Evolutionary conservation across 2,329 filamentous ascomycete genomes (phyloP), one percentile per base, ranked within the genome.

Genomic region (Magnaporthiopsis incrustans): DNA sequence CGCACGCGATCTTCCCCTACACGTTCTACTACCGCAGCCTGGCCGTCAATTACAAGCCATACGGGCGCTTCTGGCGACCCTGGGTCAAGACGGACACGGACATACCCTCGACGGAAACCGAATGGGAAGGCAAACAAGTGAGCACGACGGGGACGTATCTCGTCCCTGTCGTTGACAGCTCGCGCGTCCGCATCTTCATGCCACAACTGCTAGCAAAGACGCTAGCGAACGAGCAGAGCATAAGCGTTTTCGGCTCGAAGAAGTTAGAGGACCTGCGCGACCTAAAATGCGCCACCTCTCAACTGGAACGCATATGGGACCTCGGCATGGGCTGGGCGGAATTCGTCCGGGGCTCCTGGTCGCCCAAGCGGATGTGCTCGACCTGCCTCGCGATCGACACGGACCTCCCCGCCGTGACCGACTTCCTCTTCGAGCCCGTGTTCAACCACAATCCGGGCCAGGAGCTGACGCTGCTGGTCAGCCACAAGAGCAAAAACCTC

Each of bases 11-110:
- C 59, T 14, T 15, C 59, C 5, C 59, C 59, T 44, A 27, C 33
- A 30, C 22, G 7, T 35, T 60, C 59, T 60, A 60, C 22, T 38
- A 60, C 33, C n/a, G 30, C 32, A 44, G 53, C 15, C 69, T 66
- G 30, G 68, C 68, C 62, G 67, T 69, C 61, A 65, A 68, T 26
- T 62, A 56, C n/a, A 53, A 33, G 35, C 35, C 35, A 2, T 38
- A 38, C n/a, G n/a, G n/a, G n/a, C n/a, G n/a, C n/a, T 38, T 38
- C 56, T 72, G 68, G n/a, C n/a, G n/a, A n/a, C n/a, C n/a, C n/a
- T n/a, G n/a, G 71, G 58, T 65, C 50, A 65, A 67, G 30, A 67
- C 72, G 50, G 58, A 65, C 1, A 33, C 72, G n/a, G 71, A 72
- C 18, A 67, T 72, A 25, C 67, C 67, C 8, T 38, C 35, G 8